These are phyloP conservation scores for Ustilago hordei DNA, from an alignment of 1,284 basidiomycete genomes.

Conservation along the genomic window DNA sequence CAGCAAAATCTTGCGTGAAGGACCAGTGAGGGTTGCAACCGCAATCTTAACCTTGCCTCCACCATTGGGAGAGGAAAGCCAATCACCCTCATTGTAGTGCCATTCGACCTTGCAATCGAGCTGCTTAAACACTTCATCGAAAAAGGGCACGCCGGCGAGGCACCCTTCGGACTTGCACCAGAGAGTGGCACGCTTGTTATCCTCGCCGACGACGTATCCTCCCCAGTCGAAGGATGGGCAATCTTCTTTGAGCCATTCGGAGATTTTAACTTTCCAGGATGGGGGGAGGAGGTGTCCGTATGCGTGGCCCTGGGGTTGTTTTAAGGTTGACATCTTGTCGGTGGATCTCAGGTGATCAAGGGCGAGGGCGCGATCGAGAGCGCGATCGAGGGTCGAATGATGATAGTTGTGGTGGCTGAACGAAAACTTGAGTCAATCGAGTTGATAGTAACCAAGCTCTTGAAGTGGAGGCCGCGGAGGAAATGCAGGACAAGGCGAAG, in stretches of 20 bases:
- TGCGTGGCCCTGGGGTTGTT: background rate
- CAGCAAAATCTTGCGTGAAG: constrained; percentile 86
- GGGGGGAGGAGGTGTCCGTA: constrained; percentile 63
- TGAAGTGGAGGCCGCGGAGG: background rate
- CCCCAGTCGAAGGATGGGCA: constrained; percentile 97
- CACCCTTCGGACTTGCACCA: constrained; percentile 87
- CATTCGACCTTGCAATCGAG: constrained; percentile 93
- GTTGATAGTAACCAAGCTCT: background rate
- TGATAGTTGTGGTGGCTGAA: background rate
- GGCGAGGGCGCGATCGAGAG: background rate
- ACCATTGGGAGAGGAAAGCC: constrained; percentile 64
- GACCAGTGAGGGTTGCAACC: constrained; percentile 90
- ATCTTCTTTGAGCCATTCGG: constrained; percentile 90
- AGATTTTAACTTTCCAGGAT: constrained; percentile 77
- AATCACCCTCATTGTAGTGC: constrained; percentile 86
- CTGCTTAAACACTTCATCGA: constrained; percentile 90
- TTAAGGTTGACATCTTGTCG: constrained; percentile 24
- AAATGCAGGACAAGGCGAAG: background rate
- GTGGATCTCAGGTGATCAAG: background rate
- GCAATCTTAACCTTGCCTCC: constrained; percentile 74
- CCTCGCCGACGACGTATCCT: constrained; percentile 96
- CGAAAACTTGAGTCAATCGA: background rate
- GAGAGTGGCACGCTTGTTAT: constrained; percentile 84
- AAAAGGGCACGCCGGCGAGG: constrained; percentile 94
- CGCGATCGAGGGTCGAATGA: background rate